Evolutionary conservation across 2,329 filamentous ascomycete species (phyloP).

Genomic region (Penicillium thymicola): DNA sequence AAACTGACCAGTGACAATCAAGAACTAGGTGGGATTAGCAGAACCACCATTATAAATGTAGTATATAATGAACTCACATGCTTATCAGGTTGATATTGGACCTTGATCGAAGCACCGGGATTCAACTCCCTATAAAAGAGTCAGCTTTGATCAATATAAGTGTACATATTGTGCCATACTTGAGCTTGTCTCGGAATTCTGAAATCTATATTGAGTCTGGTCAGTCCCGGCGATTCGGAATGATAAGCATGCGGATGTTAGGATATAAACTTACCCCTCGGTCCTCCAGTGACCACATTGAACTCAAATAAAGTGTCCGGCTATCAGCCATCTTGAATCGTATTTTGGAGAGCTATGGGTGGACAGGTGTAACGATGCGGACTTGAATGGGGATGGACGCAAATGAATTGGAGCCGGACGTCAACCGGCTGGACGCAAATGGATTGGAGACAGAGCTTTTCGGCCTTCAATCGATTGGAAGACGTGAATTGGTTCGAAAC

Average conservation of each 20-base stretch:
- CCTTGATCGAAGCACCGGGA: not conserved
- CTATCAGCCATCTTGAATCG: not conserved
- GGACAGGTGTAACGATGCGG: not conserved
- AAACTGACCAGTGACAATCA: not conserved
- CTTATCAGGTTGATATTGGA: not conserved
- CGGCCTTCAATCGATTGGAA: not conserved
- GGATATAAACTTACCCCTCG: not conserved
- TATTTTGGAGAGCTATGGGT: not conserved
- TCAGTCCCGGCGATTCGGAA: not conserved
- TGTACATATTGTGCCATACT: not conserved
- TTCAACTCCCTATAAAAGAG: not conserved
- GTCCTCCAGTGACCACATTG: not conserved
- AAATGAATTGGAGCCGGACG: not conserved
- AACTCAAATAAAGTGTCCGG: not conserved
- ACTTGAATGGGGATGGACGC: too few relatives aligned
- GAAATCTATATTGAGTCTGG: not conserved
- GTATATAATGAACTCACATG: not conserved
- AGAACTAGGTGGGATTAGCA: not conserved
- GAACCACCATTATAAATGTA: not conserved
- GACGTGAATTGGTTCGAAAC: not conserved
- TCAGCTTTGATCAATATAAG: not conserved
- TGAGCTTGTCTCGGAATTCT: not conserved
- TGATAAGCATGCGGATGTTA: not conserved
- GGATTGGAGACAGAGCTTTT: not conserved
- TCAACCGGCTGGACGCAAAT: not conserved